Percentiles rank a stretch among this genome's conserved stretches.
These are phyloP conservation scores for Russula lepida DNA, from an alignment of 768 basidiomycete species.

Conservation along the genomic window DNA sequence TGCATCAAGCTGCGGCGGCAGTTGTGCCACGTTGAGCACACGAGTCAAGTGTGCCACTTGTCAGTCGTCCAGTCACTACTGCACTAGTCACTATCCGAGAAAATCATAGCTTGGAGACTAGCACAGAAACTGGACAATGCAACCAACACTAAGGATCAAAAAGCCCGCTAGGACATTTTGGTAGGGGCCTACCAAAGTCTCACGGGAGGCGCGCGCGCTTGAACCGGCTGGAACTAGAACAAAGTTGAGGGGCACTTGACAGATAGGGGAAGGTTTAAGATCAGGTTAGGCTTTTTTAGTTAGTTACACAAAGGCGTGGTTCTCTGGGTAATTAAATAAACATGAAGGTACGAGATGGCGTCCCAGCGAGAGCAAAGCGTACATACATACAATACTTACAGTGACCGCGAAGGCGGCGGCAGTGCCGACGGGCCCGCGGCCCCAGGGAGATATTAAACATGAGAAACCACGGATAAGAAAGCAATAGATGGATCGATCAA, in stretches of 20 bases:
- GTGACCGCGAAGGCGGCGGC: slow-evolving; percentile 1
- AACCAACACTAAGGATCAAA: background rate
- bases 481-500: slow-evolving; percentile 8
- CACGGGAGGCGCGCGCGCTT: background rate
- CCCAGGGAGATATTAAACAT: slow-evolving; percentile 6
- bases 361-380: slow-evolving; percentile 17
- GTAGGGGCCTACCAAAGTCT: background rate
- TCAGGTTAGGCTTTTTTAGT: slow-evolving; percentile 9
- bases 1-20: slow-evolving; percentile 1
- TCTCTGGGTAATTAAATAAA: slow-evolving; percentile 20
- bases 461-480: slow-evolving; percentile 15
- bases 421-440: background rate
- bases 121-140: slow-evolving; percentile 7
- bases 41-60: slow-evolving; percentile 4
- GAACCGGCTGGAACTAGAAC: background rate
- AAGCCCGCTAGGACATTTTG: background rate
- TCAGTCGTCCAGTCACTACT: background rate
- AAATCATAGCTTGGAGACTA: slow-evolving; percentile 6
- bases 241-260: slow-evolving; percentile 1
- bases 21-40: slow-evolving; percentile 11
- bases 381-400: slow-evolving; percentile 21
- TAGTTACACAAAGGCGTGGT: slow-evolving; percentile 14
- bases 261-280: slow-evolving; percentile 14
- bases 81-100: background rate
- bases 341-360: slow-evolving; percentile 17